Evolutionary conservation across 1,139 yeast species (phyloP).

Genomic region (Nakaseomyces glabratus): DNA sequence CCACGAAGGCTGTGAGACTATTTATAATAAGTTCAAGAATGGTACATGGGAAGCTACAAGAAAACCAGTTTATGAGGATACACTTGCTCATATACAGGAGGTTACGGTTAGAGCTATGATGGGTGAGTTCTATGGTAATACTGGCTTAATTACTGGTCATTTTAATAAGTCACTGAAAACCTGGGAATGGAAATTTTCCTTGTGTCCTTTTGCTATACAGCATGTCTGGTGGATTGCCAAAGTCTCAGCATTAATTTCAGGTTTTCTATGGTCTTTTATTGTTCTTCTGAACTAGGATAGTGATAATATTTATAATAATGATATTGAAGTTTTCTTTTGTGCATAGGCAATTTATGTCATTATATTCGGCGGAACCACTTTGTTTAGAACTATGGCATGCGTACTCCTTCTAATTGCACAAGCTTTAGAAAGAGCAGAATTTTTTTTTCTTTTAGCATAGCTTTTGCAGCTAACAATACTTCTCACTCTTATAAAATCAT

Average conservation of each 20-base stretch:
- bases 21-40: constrained; percentile 42
- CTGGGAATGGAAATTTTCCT: constrained; percentile 62
- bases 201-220: constrained; percentile 81
- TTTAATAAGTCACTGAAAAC: constrained; percentile 34
- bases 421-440: no score
- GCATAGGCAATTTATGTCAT: no score
- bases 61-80: constrained; percentile 21
- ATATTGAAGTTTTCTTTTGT: no score
- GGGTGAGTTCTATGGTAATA: constrained; percentile 91
- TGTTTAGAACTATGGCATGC: no score
- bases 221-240: constrained; percentile 95
- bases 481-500: no score
- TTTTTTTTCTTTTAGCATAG: no score
- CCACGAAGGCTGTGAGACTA: constrained; percentile 83
- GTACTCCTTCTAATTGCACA: no score
- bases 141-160: constrained; percentile 73
- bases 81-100: constrained; percentile 47
- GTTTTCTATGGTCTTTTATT: constrained; percentile 22
- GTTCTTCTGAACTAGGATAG: no score
- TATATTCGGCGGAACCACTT: no score
- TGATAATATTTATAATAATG: no score
- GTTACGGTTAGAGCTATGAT: constrained; percentile 85
- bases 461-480: no score
- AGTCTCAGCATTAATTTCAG: constrained; percentile 41
- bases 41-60: constrained; percentile 52